These are phyloP conservation scores for Pseudogymnoascus sp. DNA, from an alignment of 2,329 filamentous ascomycete genomes.

Conservation along the genomic window DNA sequence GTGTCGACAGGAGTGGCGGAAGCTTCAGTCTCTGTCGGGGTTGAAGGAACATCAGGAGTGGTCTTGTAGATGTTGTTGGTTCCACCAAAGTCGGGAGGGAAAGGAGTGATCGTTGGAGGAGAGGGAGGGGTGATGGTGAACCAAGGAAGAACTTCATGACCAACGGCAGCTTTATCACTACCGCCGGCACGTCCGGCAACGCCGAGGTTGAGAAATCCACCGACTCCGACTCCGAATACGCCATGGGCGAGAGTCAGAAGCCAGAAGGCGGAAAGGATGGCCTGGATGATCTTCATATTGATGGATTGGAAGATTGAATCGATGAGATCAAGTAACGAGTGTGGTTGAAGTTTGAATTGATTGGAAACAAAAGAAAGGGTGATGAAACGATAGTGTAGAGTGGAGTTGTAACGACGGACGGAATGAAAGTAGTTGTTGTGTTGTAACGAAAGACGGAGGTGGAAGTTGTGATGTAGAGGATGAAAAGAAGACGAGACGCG, in stretches of 20 bases:
- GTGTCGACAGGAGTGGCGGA: slow-evolving; percentile 19
- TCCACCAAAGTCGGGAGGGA: slow-evolving; percentile 38
- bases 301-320: slow-evolving; percentile 16
- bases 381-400: not conserved
- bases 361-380: not conserved
- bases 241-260: slow-evolving; percentile 23
- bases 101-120: slow-evolving; percentile 31
- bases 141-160: not conserved
- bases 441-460: not conserved
- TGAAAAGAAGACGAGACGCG: not conserved
- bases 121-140: slow-evolving; percentile 38
- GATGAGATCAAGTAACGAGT: not conserved
- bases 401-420: not conserved
- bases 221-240: not conserved
- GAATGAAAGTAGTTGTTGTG: not conserved
- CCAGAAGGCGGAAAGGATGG: slow-evolving; percentile 26
- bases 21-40: slow-evolving; percentile 46
- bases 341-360: not conserved
- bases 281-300: slow-evolving; percentile 26
- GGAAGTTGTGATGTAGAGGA: not conserved
- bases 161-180: slow-evolving; percentile 26
- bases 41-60: slow-evolving; percentile 44
- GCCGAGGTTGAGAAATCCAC: slow-evolving; percentile 20
- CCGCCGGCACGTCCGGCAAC: slow-evolving; percentile 21
- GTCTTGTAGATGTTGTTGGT: slow-evolving; percentile 19